phyloP scores from a whole-genome alignment of 2,329 filamentous ascomycete genomes.

The Hypoxylon sp. region DNA sequence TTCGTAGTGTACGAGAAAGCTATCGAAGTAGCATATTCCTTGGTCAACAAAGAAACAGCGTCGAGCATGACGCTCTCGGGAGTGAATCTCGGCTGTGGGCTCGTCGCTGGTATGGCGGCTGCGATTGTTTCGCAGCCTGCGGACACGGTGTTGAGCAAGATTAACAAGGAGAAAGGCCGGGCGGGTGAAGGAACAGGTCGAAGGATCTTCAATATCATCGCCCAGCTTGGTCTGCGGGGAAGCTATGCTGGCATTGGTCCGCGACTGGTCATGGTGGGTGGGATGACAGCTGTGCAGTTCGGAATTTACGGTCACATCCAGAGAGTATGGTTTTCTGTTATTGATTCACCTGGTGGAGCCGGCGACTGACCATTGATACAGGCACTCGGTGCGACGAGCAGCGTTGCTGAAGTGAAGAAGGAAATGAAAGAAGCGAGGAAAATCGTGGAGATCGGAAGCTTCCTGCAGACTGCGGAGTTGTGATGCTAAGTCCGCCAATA shows the following conservation, averaged over 20 bases:
- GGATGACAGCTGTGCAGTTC: conserved; percentile 49
- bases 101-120: conserved; percentile 50
- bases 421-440: conserved; percentile 22
- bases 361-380: conserved; percentile 32
- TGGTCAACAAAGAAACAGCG: conserved; percentile 45
- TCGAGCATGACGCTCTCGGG: conserved; percentile 43
- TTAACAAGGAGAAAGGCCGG: conserved; percentile 48
- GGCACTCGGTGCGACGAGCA: conserved; percentile 38
- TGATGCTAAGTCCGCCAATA: conserved; percentile 17
- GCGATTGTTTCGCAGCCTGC: conserved; percentile 51
- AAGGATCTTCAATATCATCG: conserved; percentile 48
- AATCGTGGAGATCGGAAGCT: conserved; percentile 25
- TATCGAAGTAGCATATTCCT: conserved; percentile 44
- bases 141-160: conserved; percentile 50
- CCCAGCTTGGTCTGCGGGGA: conserved; percentile 49
- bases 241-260: conserved; percentile 48
- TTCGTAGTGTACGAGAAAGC: conserved; percentile 50
- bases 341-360: not conserved
- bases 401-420: conserved; percentile 32
- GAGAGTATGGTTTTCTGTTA: conserved; percentile 36
- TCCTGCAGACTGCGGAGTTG: conserved; percentile 30
- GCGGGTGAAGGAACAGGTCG: conserved; percentile 46
- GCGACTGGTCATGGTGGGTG: conserved; percentile 50
- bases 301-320: conserved; percentile 51
- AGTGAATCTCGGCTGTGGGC: conserved; percentile 48